Percentiles rank a stretch among this genome's conserved stretches.
Evolutionary conservation across 73 alveolate species (phyloP).

Genomic region (Diophrys appendiculata): DNA sequence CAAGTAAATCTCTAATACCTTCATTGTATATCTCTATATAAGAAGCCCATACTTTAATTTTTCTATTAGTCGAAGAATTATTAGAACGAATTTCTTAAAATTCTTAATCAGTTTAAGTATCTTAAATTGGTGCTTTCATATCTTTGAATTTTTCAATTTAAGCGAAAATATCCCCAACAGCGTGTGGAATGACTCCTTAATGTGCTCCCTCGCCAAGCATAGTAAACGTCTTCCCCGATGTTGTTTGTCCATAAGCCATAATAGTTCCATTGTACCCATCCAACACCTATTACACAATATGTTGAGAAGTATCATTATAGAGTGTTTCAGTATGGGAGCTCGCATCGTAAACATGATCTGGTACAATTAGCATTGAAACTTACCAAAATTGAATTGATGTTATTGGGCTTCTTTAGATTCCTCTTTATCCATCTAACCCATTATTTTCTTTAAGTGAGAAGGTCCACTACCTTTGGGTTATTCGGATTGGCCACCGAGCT

Average conservation of each 20-base stretch:
- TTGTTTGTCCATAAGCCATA: conserved; percentile 84
- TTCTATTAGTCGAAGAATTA: no score
- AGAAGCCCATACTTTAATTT: conserved; percentile 52
- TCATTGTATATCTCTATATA: conserved; percentile 83
- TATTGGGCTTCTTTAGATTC: no score
- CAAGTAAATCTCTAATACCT: conserved; percentile 69
- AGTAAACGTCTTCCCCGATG: conserved; percentile 86
- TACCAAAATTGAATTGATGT: no score
- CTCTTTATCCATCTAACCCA: no score
- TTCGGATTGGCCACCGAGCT: no score
- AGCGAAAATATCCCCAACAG: conserved; percentile 67
- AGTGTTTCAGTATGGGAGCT: conserved; percentile 48
- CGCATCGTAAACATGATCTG: conserved; percentile 56
- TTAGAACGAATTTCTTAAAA: no score
- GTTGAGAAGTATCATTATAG: conserved; percentile 52
- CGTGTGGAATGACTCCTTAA: conserved; percentile 70
- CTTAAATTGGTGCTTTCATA: no score
- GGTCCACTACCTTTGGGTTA: no score
- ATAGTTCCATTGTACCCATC: conserved; percentile 81
- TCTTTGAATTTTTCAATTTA: conserved; percentile 40
- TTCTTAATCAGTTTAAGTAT: no score
- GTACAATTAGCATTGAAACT: no score
- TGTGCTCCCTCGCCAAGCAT: conserved; percentile 72
- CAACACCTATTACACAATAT: conserved; percentile 48
- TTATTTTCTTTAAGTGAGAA: no score